Evolutionary conservation across 148 eudicot species (phyloP), one percentile per base, ranked within the genome.

Genomic region (Polygonum maritimum): DNA sequence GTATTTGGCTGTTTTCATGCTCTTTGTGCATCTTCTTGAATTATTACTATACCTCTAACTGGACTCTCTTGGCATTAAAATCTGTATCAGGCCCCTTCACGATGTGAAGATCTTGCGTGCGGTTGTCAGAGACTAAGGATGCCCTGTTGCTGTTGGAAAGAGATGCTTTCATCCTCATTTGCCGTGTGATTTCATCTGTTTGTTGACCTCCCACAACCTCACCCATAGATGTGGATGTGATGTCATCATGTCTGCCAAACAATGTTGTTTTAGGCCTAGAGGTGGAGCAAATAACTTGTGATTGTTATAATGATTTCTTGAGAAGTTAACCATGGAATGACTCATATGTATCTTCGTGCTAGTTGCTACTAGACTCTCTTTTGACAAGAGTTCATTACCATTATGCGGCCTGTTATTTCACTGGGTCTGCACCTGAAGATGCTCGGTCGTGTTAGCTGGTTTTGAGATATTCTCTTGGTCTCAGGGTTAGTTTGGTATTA

Each of bases 71-170:
- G 40, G 70, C 35, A 3, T 33, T 40, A 2, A n/a, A 38, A 3
- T 71, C n/a, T 45, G 21, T 40, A 6, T 70, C 54, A 72, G 75
- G 54, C 75, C 75, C 15, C 75, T 72, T n/a, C 75, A 72, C 19
- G 75, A 72, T 19, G 75, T 72, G 35, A 72, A 72, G 75, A 72
- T 72, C 11, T 10, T 72, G 75, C 75, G 75, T 19, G 15, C 75
- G 1, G 71, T 31, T 44, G 54, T 72, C 54, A 72, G 54, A 44
- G 75, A 72, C 9, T 72, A 44, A 44, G 47, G 54, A 72, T 72
- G 18, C 35, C 35, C 71, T 36, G 71, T 19, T 4, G 69, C 16
- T 60, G 38, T 12, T 67, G 21, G 38, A 9, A 36, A 36, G 71
- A 65, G 71, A 65, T 36, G n/a, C 71, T 26, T 62, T 65, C 71